A percentile compares a stretch with the other conserved stretches of the same genome.
These are phyloP conservation scores for Candida nanaspora DNA, from an alignment of 805 yeast species.

Conservation along the genomic window DNA sequence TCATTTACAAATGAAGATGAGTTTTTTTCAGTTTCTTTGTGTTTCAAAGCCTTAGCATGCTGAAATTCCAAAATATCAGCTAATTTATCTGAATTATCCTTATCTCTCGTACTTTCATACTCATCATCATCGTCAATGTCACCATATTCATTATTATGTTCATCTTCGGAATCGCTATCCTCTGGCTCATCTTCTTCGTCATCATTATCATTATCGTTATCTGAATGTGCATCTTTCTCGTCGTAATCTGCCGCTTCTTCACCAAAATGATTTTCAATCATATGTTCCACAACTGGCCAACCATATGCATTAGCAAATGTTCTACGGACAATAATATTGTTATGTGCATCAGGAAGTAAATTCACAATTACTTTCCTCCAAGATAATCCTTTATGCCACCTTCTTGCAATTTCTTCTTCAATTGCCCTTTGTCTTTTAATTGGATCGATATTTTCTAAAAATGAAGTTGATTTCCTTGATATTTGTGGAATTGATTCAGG, in stretches of 20 bases:
- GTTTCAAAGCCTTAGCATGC: slow-evolving; percentile 28
- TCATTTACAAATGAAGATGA: not conserved
- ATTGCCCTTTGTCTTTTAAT: slow-evolving; percentile 33
- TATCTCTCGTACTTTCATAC: slow-evolving; percentile 3
- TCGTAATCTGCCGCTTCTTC: slow-evolving; percentile 7
- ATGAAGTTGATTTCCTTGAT: slow-evolving; percentile 17
- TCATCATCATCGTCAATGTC: slow-evolving; percentile 6
- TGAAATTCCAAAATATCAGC: slow-evolving; percentile 22
- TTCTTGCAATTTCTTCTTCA: slow-evolving; percentile 81
- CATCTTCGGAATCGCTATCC: slow-evolving; percentile 6
- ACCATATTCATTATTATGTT: slow-evolving; percentile 5
- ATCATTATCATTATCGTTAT: not conserved
- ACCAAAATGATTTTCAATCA: slow-evolving; percentile 61
- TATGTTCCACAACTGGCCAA: slow-evolving; percentile 85
- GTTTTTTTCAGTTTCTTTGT: slow-evolving; percentile 19
- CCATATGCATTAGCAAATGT: slow-evolving; percentile 91
- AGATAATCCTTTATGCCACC: slow-evolving; percentile 74
- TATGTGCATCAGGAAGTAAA: slow-evolving; percentile 90
- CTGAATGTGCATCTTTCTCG: slow-evolving; percentile 9
- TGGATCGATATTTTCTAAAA: slow-evolving; percentile 26
- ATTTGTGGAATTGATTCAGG: slow-evolving; percentile 40
- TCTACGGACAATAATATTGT: slow-evolving; percentile 83
- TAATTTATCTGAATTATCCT: slow-evolving; percentile 7
- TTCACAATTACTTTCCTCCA: slow-evolving; percentile 92
- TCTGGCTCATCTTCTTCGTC: slow-evolving; percentile 3